phyloP scores from a whole-genome alignment of 331 rosid genomes.

The Quercus phellos region DNA sequence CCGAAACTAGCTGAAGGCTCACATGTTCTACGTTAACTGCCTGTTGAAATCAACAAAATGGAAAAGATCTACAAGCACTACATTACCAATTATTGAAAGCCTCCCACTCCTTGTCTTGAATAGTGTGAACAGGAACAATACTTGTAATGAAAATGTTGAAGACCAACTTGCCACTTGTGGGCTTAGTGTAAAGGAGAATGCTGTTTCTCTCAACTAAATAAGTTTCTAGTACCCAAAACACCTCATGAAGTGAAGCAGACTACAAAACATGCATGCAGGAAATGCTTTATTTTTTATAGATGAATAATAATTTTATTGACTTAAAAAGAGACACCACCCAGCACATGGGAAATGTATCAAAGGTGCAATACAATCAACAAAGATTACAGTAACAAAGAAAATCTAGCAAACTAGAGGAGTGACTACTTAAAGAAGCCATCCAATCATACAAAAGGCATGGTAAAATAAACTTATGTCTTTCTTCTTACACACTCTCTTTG shows the following conservation, averaged over 20 bases:
- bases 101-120: neutral
- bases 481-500: no score
- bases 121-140: neutral
- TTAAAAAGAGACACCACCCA: no score
- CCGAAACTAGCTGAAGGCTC: neutral
- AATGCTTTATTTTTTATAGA: neutral
- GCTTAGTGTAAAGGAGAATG: neutral
- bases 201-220: neutral
- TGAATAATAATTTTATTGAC: no score
- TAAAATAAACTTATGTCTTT: no score
- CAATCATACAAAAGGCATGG: no score
- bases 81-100: no score
- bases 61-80: neutral
- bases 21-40: neutral
- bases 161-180: neutral
- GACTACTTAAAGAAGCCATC: no score
- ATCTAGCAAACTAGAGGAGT: no score
- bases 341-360: no score
- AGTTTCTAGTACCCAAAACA: neutral
- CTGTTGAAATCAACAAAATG: neutral
- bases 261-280: neutral
- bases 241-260: neutral
- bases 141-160: neutral
- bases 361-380: no score
- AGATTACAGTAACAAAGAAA: no score